Evolutionary conservation across 148 eudicot genomes (phyloP).

Genomic region (Agrostemma githago): DNA sequence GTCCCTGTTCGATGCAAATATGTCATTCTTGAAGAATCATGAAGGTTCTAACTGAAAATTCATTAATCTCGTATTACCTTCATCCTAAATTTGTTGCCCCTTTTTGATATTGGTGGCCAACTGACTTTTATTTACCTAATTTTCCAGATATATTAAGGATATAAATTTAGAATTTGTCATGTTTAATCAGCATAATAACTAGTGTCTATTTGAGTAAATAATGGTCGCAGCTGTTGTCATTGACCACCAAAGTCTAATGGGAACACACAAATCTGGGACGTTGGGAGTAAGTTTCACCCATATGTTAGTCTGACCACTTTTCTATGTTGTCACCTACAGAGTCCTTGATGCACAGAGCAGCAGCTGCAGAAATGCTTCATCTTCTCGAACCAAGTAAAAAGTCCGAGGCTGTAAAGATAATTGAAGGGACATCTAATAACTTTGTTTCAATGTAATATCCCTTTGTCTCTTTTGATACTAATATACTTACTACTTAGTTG

Average conservation of each 20-base stretch:
- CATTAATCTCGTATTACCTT: slow-evolving; percentile 1
- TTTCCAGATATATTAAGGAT: not conserved
- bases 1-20: slow-evolving; percentile 70
- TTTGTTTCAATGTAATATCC: slow-evolving; percentile 45
- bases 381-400: slow-evolving; percentile 73
- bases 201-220: not conserved
- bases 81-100: not conserved
- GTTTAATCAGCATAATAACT: not conserved
- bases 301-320: slow-evolving; percentile 1
- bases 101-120: not conserved
- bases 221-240: not conserved
- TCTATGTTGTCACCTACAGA: slow-evolving; percentile 36
- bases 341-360: slow-evolving; percentile 89
- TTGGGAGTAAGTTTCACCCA: not conserved
- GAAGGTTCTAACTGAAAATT: slow-evolving; percentile 43
- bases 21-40: slow-evolving; percentile 66
- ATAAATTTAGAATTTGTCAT: not conserved
- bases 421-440: slow-evolving; percentile 65
- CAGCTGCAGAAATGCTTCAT: slow-evolving; percentile 82
- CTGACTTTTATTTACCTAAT: not conserved
- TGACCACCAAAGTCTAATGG: not conserved
- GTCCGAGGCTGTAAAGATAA: slow-evolving; percentile 58
- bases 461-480: not conserved
- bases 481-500: not conserved
- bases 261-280: not conserved